A percentile compares a stretch with the other conserved stretches of the same genome.
These are phyloP conservation scores for Solanum arcanum DNA, from an alignment of 257 asterid genomes.

Conservation along the genomic window DNA sequence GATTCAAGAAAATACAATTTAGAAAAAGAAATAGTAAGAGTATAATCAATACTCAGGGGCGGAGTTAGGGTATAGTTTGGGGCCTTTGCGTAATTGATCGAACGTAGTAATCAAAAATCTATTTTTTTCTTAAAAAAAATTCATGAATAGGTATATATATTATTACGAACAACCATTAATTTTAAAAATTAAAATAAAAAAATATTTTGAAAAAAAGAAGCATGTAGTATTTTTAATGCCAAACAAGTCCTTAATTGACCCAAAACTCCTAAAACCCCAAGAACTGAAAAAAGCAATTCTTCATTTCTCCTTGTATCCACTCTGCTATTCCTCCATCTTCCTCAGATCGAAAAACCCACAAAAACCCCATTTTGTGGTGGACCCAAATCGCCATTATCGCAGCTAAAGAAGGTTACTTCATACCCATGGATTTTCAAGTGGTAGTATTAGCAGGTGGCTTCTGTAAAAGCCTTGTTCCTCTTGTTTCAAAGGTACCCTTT, in stretches of 20 bases:
- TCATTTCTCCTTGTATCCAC: not conserved
- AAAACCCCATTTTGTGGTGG: not conserved
- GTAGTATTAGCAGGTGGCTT: constrained; percentile 93
- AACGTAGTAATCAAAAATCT: too few species aligned
- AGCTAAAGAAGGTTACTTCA: not conserved
- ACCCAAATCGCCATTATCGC: not conserved
- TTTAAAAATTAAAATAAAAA: too few species aligned
- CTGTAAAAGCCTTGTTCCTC: constrained; percentile 73
- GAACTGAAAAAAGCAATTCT: not conserved
- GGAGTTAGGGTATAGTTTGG: not conserved
- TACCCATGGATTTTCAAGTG: constrained; percentile 74
- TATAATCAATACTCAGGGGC: not conserved
- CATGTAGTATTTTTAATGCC: not conserved
- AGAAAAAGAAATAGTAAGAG: not conserved
- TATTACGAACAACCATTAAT: not conserved
- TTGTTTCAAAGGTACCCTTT: constrained; percentile 64
- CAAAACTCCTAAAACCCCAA: not conserved
- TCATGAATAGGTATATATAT: not conserved
- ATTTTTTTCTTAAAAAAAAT: too few species aligned
- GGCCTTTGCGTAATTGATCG: not conserved
- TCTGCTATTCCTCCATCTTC: not conserved
- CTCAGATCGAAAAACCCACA: not conserved
- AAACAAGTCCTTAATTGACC: not conserved
- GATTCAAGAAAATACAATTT: too few species aligned
- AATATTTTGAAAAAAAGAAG: too few species aligned